Evolutionary conservation across 2,329 filamentous ascomycete genomes (phyloP).

Genomic region (Colletotrichum siamense): DNA sequence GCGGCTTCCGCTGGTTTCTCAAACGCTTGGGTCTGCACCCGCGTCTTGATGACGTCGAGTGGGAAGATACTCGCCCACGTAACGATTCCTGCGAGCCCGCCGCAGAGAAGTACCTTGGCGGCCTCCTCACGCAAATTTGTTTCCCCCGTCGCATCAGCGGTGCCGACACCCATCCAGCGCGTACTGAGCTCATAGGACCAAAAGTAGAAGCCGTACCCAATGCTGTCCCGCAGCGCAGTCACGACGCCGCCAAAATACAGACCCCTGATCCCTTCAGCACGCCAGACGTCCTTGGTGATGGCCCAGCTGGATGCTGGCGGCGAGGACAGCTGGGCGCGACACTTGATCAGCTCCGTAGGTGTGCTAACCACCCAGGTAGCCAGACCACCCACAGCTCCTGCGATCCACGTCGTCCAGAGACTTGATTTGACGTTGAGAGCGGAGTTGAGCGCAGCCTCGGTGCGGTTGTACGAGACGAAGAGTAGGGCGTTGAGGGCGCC

Average conservation of each 20-base stretch:
- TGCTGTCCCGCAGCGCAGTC: slow-evolving; percentile 81
- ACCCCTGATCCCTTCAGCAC: slow-evolving; percentile 65
- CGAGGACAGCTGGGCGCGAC: slow-evolving; percentile 74
- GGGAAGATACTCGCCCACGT: slow-evolving; percentile 94
- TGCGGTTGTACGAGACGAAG: slow-evolving; percentile 89
- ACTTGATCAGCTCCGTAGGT: slow-evolving; percentile 91
- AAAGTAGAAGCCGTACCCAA: slow-evolving; percentile 98
- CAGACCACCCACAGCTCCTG: slow-evolving; percentile 81
- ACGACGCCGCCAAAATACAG: slow-evolving; percentile 83
- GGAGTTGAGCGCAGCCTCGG: slow-evolving; percentile 65
- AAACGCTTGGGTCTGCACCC: slow-evolving; percentile 77
- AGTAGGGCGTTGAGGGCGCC: slow-evolving; percentile 90
- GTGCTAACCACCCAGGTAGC: slow-evolving; percentile 86
- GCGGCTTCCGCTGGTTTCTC: slow-evolving; percentile 26
- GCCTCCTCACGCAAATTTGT: slow-evolving; percentile 48
- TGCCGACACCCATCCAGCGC: slow-evolving; percentile 52
- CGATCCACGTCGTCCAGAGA: slow-evolving; percentile 75
- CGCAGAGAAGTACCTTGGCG: slow-evolving; percentile 76
- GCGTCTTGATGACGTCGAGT: slow-evolving; percentile 89
- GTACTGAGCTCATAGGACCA: slow-evolving; percentile 87
- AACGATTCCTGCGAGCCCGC: slow-evolving; percentile 83
- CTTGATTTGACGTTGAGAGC: slow-evolving; percentile 42
- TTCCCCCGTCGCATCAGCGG: slow-evolving; percentile 16
- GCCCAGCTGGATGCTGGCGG: slow-evolving; percentile 61
- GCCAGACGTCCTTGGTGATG: slow-evolving; percentile 68